Conservation (phyloP, 2,329 filamentous ascomycete species). For the Pestalotiopsis sp. region DNA sequence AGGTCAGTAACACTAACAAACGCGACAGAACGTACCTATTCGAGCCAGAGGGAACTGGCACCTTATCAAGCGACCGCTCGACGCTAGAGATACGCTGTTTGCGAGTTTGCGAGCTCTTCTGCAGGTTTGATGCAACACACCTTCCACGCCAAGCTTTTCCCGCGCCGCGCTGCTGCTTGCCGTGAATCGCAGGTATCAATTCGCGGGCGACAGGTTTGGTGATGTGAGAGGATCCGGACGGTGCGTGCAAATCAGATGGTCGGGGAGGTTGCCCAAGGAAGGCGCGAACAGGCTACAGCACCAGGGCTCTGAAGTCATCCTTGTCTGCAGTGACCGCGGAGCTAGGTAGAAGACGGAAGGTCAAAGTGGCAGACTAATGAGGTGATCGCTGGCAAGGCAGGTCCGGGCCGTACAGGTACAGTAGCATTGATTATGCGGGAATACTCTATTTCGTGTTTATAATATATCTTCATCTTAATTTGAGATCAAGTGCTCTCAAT, state of each 20-base stretch:
- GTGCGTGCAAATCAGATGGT: background rate
- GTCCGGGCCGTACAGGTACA: background rate
- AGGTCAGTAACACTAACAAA: background rate
- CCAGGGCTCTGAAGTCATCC: background rate
- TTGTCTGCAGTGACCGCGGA: background rate
- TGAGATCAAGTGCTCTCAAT: no score
- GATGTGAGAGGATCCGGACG: background rate
- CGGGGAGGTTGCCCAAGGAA: background rate
- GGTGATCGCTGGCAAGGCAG: constrained; percentile 6
- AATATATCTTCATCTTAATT: no score
- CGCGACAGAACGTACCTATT: background rate
- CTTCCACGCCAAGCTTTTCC: constrained; percentile 2
- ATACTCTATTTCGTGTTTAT: background rate
- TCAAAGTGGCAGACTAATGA: background rate
- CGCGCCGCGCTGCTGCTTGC: background rate
- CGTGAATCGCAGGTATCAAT: background rate
- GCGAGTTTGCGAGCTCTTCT: background rate
- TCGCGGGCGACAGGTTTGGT: background rate
- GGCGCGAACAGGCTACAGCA: background rate
- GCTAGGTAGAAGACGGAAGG: constrained; percentile 10
- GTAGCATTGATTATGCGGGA: background rate
- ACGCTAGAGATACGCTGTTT: background rate
- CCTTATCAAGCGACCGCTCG: background rate
- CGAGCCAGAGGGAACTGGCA: background rate
- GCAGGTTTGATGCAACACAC: background rate